These are phyloP conservation scores for Cystobasidiaceae sp. DNA, from an alignment of 1,284 basidiomycete species.

Conservation along the genomic window DNA sequence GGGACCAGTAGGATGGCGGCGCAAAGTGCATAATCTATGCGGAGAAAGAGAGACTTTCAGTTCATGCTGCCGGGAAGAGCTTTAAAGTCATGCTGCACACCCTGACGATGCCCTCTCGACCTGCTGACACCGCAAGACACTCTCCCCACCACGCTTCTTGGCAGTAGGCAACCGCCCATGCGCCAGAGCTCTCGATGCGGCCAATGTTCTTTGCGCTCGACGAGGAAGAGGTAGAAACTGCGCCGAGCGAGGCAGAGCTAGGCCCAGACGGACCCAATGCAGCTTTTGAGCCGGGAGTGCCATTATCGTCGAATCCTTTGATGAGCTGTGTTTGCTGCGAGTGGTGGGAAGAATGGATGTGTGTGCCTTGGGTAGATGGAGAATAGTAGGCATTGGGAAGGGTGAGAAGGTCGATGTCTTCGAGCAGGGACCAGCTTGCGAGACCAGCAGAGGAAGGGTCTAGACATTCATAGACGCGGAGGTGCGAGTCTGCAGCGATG, in stretches of 20 bases:
- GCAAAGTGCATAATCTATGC: constrained; percentile 51
- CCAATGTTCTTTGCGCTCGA: constrained; percentile 24
- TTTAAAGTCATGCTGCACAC: constrained; percentile 50
- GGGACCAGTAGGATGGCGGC: constrained; percentile 44
- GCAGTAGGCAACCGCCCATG: constrained; percentile 89
- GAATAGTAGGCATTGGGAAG: constrained; percentile 40
- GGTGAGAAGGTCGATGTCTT: constrained; percentile 68
- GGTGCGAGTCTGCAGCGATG: constrained; percentile 74
- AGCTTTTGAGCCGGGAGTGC: constrained; percentile 48
- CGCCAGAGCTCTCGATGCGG: constrained; percentile 62
- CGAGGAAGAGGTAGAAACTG: constrained; percentile 3
- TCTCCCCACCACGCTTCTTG: constrained; percentile 91
- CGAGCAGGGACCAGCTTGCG: constrained; percentile 67
- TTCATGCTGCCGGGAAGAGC: not conserved
- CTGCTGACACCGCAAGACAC: constrained; percentile 68
- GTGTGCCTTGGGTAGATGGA: constrained; percentile 15
- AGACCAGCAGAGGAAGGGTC: constrained; percentile 56
- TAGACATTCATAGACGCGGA: constrained; percentile 84
- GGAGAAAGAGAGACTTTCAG: not conserved
- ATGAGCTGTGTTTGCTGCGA: constrained; percentile 38
- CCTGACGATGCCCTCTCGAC: constrained; percentile 66
- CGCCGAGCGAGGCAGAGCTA: constrained; percentile 13
- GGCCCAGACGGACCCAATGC: constrained; percentile 55
- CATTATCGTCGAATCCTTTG: constrained; percentile 59
- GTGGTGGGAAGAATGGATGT: constrained; percentile 18